Base-by-base conservation (phyloP, 306 rosid species). In the Fagus sylvatica region DNA sequence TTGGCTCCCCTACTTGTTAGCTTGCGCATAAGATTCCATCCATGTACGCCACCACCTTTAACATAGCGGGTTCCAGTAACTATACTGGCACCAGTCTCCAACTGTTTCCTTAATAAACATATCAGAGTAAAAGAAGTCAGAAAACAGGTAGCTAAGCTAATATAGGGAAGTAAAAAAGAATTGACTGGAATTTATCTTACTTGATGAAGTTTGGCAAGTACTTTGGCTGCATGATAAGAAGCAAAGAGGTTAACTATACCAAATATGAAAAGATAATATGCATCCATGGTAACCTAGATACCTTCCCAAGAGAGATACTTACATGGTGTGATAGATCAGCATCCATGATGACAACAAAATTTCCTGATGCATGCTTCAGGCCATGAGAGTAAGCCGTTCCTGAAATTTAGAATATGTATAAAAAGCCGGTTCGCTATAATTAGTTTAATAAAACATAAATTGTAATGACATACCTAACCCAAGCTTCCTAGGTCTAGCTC, bases 11-110 rank as follows among this genome's bases (percentile, higher is more conserved):
- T 85, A 80, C 98, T 95, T n/a, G 99, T 95, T 69, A 95, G 87
- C 72, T 95, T 95, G 86, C 98, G 97, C 97, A 95, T 92, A 70
- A 95, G 98, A 88, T 88, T 95, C 99, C 99, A 95, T 78, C 99
- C 99, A 89, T 95, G 97, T 56, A 95, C 97, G 74, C 98, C 97
- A 1, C 99, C 99, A 13, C 91, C 97, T 87, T 79, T 85, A 72
- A 93, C 99, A 86, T 95, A 95, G 54, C 98, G 95, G 69, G 99
- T 95, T 72, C 99, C 99, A 0, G 97, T 91, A 64, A 92, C 97
- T 87, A 95, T 91, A 82, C 88, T 91, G 48, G 99, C 99, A 80
- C 90, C 88, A 68, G 98, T 91, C 79, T 88, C 90, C 77, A 78
- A 73, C 80, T 92, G 97, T 82, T 86, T 93, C 84, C 98, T 89